phyloP scores from a whole-genome alignment of 345 rosid genomes.

The Salix purpurea region DNA sequence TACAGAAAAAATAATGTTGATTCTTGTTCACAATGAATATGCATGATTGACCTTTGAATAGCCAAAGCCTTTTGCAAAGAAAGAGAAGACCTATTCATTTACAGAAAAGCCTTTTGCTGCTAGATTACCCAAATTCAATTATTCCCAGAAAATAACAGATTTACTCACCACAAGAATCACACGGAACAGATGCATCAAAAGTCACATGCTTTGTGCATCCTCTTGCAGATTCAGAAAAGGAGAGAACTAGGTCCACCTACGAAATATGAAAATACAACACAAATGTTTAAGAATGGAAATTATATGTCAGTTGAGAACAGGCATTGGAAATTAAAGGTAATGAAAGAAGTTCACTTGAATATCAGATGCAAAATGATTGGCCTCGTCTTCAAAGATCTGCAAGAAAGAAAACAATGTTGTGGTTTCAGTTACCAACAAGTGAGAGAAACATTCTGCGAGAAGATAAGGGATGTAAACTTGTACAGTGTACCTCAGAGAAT shows the following conservation, averaged over 20 bases:
- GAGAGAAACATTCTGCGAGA: constrained; percentile 3
- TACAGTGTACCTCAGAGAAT: constrained; percentile 66
- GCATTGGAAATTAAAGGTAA: constrained; percentile 4
- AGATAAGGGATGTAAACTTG: constrained; percentile 4
- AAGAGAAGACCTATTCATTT: background rate
- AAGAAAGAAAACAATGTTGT: constrained; percentile 16
- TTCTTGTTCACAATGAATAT: background rate
- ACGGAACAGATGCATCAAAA: constrained; percentile 70
- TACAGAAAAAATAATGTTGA: background rate
- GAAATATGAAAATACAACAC: constrained; percentile 8
- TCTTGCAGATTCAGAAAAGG: constrained; percentile 77
- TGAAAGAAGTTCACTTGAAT: constrained; percentile 48
- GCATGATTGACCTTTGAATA: background rate
- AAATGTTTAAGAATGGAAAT: constrained; percentile 19
- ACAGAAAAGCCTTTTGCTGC: constrained; percentile 2
- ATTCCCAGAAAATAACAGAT: constrained; percentile 6
- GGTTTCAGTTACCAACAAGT: constrained; percentile 18
- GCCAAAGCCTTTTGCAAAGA: background rate
- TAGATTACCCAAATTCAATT: background rate
- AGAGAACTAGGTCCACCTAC: constrained; percentile 65
- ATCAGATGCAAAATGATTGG: constrained; percentile 50
- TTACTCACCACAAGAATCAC: constrained; percentile 79
- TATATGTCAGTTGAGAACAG: constrained; percentile 11
- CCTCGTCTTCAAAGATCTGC: constrained; percentile 72
- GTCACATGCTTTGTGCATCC: constrained; percentile 78